Conservation (phyloP, 2,329 filamentous ascomycete species). For the Fusarium sp. region DNA sequence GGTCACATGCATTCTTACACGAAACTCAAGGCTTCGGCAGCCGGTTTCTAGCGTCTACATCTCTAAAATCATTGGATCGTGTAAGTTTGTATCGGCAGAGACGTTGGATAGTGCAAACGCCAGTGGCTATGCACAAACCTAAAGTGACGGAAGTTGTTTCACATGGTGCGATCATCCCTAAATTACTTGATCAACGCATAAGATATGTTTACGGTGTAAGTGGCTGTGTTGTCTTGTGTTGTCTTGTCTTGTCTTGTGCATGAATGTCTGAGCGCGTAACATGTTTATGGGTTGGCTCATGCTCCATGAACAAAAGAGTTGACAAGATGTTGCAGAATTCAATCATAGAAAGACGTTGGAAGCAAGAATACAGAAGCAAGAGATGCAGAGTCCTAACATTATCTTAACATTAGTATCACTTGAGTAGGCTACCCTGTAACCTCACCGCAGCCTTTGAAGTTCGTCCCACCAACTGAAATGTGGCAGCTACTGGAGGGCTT, state of each 20-base stretch:
- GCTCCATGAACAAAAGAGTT: background rate
- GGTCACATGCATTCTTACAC: background rate
- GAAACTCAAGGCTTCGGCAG: conserved; percentile 10
- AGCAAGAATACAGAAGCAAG: too few relatives aligned
- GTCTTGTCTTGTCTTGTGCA: background rate
- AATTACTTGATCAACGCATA: background rate
- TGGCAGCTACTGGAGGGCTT: background rate
- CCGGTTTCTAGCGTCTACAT: conserved; percentile 2
- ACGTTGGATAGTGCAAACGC: conserved; percentile 2
- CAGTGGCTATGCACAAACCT: background rate
- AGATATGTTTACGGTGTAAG: background rate
- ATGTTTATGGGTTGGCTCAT: background rate
- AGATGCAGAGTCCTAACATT: background rate
- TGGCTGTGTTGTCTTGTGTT: background rate
- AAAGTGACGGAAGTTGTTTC: conserved; percentile 6
- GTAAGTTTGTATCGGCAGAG: background rate
- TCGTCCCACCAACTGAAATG: background rate
- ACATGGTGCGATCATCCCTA: background rate
- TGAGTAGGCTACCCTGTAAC: background rate
- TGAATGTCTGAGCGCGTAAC: conserved; percentile 2
- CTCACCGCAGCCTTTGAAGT: background rate
- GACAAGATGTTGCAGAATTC: background rate
- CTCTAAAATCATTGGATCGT: conserved; percentile 1
- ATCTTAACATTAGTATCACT: background rate
- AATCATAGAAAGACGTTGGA: too few relatives aligned